Evolutionary conservation across 2,329 filamentous ascomycete species (phyloP), one percentile per base, ranked within the genome.

Genomic region (Aspergillus sp.): DNA sequence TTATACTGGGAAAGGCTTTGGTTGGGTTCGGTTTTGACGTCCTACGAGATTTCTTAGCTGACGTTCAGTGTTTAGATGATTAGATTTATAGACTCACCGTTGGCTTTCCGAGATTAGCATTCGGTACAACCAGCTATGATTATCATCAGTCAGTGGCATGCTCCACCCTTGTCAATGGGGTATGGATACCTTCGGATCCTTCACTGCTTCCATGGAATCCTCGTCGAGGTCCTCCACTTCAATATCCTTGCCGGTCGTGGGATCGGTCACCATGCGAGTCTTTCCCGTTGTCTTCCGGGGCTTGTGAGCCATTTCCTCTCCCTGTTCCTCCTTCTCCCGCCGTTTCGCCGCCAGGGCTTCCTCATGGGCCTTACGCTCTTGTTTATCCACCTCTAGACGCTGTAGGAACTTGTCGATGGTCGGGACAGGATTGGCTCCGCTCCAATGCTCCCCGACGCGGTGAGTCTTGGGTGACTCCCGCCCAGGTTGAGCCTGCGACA

Each of bases 331-430:
- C 81, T 77, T 60, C 66, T 73, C 23, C 38, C 50, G 61, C 25
- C 63, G 55, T 36, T 49, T 61, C 1, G 64, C 62, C 8, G 48
- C 27, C 30, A 61, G 27, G 3, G 25, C 49, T 19, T 60, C 55
- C 47, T 65, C 62, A 47, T 67, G 61, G 3, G 59, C 96, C 91
- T 66, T 61, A 4, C 92, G 85, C 8, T 88, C 80, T 68, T 84
- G 87, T 80, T 96, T 96, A 67, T 96, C 88, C 56, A 78, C 81
- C 75, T 96, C 93, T 38, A 97, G 83, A 64, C 85, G 85, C 56
- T 90, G 84, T 66, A 96, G 84, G 66, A 96, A 96, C 74, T 94
- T 86, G 72, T 89, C 88, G 66, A 97, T 90, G 58, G 92, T 96
- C 6, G 94, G 94, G 56, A 98, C 87, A 23, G 90, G 90, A 75